Percentiles rank a stretch among this genome's conserved stretches.
phyloP scores from a whole-genome alignment of 495 filamentous ascomycete species.

The Penicillium lividum region DNA sequence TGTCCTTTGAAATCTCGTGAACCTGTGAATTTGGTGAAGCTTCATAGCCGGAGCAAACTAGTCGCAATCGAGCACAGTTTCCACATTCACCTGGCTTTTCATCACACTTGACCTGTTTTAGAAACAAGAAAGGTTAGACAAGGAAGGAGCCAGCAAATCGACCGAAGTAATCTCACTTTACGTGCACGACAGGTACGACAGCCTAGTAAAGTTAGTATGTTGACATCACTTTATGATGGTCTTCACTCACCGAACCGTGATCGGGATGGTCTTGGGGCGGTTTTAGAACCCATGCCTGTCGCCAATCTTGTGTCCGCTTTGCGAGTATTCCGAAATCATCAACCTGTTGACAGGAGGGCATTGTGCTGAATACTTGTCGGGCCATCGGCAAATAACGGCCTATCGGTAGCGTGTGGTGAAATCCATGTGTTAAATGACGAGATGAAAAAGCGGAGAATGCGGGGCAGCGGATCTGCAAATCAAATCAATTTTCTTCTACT shows the following conservation, averaged over 20 bases:
- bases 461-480: constrained; percentile 8
- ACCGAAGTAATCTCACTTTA: constrained; percentile 19
- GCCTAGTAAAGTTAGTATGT: constrained; percentile 12
- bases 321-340: not conserved
- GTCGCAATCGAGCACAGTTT: constrained; percentile 29
- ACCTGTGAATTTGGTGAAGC: constrained; percentile 11
- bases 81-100: constrained; percentile 29
- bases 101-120: constrained; percentile 33
- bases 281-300: constrained; percentile 9
- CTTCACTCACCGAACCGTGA: constrained; percentile 27
- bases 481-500: not conserved
- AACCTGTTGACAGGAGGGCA: not conserved
- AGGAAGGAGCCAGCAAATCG: not conserved
- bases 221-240: not conserved
- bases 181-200: constrained; percentile 33
- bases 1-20: constrained; percentile 2
- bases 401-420: constrained; percentile 17
- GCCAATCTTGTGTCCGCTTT: not conserved
- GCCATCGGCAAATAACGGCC: constrained; percentile 14
- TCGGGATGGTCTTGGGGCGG: constrained; percentile 14
- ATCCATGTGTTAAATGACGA: constrained; percentile 19
- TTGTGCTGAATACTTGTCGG: constrained; percentile 6
- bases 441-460: constrained; percentile 21
- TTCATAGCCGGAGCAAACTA: constrained; percentile 28
- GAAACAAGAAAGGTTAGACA: constrained; percentile 1